Conservation (phyloP, 768 basidiomycete species). For the Thelephora aurantiotincta region DNA sequence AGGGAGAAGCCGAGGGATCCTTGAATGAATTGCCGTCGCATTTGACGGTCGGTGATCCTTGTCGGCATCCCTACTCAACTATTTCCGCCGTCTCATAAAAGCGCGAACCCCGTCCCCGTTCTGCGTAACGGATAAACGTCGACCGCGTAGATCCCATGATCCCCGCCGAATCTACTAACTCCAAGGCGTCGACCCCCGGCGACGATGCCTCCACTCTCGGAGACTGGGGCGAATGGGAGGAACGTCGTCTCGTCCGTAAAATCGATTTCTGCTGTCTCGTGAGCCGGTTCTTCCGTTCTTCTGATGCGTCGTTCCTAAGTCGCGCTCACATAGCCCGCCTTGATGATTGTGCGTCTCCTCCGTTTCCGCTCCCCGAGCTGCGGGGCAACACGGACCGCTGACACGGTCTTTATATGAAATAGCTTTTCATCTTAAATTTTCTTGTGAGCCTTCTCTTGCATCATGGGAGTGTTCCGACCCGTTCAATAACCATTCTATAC, state of each 20-base stretch:
- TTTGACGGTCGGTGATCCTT: too few species aligned
- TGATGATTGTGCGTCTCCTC: background rate
- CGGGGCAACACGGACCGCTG: background rate
- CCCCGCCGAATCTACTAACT: too few species aligned
- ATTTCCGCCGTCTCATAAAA: too few species aligned
- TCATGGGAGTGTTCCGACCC: background rate
- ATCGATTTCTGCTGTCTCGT: slow-evolving; percentile 9
- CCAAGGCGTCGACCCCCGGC: background rate
- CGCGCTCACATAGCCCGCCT: background rate
- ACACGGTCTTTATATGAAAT: background rate
- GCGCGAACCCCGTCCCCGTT: too few species aligned
- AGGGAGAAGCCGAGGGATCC: too few species aligned
- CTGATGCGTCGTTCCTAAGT: background rate
- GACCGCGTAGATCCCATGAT: too few species aligned
- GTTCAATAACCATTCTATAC: background rate
- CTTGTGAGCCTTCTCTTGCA: background rate
- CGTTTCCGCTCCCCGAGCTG: too few species aligned
- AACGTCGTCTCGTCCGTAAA: slow-evolving; percentile 5
- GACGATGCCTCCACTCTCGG: background rate
- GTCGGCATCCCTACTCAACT: too few species aligned
- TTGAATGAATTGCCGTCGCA: too few species aligned
- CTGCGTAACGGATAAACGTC: too few species aligned
- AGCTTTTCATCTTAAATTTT: background rate
- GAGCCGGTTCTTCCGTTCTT: slow-evolving; percentile 4
- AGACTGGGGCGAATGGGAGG: slow-evolving; percentile 6